Percentiles rank a stretch among this genome's conserved stretches.
These are phyloP conservation scores for Pseudogymnoascus sp. DNA, from an alignment of 2,329 filamentous ascomycete genomes.

Conservation along the genomic window DNA sequence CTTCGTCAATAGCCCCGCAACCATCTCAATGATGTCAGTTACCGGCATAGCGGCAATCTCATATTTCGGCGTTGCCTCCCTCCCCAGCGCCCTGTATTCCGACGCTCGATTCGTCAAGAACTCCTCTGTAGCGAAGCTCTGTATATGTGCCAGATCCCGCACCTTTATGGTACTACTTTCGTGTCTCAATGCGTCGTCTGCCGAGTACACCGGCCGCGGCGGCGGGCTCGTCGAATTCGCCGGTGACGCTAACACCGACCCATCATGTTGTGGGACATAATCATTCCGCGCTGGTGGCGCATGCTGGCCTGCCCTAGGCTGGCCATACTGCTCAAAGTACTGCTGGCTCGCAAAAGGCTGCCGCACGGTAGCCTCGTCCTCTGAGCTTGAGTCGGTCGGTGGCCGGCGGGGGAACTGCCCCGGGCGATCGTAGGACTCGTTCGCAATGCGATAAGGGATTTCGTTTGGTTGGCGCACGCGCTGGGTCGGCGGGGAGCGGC, in stretches of 20 bases:
- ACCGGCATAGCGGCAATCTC: conserved; percentile 98
- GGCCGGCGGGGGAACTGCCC: conserved; percentile 12
- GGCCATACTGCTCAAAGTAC: conserved; percentile 17
- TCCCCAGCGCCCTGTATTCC: conserved; percentile 28
- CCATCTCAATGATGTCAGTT: conserved; percentile 97
- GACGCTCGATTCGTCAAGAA: conserved; percentile 48
- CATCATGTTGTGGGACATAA: conserved; percentile 8
- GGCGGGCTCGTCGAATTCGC: conserved; percentile 13
- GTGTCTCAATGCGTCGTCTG: conserved; percentile 31
- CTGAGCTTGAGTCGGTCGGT: conserved; percentile 12
- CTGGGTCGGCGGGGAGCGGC: conserved; percentile 23
- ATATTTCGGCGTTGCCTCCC: conserved; percentile 45
- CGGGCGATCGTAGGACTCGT: conserved; percentile 20
- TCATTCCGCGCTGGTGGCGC: conserved; percentile 11
- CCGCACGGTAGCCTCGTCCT: conserved; percentile 15
- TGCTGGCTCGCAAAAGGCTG: conserved; percentile 24
- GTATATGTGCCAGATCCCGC: conserved; percentile 82
- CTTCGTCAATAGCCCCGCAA: conserved; percentile 88
- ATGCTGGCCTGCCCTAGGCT: conserved; percentile 12
- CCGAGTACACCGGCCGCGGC: conserved; percentile 23
- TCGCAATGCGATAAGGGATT: not conserved
- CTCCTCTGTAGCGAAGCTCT: conserved; percentile 76
- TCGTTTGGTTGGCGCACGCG: conserved; percentile 7
- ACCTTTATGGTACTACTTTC: conserved; percentile 56
- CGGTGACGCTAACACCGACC: conserved; percentile 12